Conservation (phyloP, 345 rosid genomes). For the Gossypium anomalum region DNA sequence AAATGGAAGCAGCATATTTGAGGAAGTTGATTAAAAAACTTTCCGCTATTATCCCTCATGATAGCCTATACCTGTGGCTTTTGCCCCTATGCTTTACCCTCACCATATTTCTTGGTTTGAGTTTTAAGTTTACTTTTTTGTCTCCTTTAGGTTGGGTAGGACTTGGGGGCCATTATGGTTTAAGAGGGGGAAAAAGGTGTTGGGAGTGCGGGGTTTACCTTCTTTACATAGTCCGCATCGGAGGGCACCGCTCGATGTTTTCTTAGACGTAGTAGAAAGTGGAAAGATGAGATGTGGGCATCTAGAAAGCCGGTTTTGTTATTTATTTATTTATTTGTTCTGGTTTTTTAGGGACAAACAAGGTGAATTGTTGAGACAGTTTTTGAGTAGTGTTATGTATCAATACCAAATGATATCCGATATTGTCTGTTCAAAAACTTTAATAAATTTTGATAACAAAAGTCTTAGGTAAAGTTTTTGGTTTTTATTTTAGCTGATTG, state of each 20-base stretch:
- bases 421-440: too few species aligned
- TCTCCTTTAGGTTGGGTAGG: neutral
- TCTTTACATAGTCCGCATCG: neutral
- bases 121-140: neutral
- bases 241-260: neutral
- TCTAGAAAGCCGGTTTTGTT: neutral
- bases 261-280: neutral
- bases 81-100: neutral
- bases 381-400: too few species aligned
- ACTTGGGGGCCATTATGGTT: neutral
- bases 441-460: too few species aligned
- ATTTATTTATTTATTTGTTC: too few species aligned
- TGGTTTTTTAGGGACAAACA: neutral
- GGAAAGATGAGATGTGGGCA: constrained; percentile 8
- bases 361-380: neutral
- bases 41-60: neutral
- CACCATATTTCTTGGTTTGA: neutral
- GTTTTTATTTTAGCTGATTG: too few species aligned
- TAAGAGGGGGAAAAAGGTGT: neutral
- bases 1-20: constrained; percentile 17
- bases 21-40: neutral
- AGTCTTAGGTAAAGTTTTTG: too few species aligned
- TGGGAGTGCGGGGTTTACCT: neutral
- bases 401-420: too few species aligned
- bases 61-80: neutral